These are phyloP conservation scores for Trichothecium roseum DNA, from an alignment of 2,329 filamentous ascomycete genomes.

Conservation along the genomic window DNA sequence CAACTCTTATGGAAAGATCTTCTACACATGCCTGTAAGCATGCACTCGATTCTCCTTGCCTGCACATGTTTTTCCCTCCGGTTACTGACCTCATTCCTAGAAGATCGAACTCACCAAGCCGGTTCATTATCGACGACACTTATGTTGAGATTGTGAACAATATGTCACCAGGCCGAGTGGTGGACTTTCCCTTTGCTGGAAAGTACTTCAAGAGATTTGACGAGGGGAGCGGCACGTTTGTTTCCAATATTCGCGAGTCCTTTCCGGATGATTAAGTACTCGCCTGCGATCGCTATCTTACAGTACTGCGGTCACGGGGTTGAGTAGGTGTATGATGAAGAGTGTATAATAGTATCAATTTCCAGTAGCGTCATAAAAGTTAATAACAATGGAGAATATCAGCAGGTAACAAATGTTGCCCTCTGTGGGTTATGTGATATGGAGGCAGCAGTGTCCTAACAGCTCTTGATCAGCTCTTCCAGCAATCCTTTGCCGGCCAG, in stretches of 20 bases:
- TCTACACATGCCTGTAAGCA: constrained; percentile 13
- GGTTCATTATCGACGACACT: constrained; percentile 47
- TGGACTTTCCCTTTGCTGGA: constrained; percentile 58
- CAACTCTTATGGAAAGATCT: no score
- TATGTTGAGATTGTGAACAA: constrained; percentile 59
- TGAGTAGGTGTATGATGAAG: not conserved
- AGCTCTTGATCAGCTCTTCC: constrained; percentile 23
- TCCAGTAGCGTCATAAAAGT: no score
- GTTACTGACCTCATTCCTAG: no score
- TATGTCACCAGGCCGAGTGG: constrained; percentile 26
- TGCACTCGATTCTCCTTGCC: constrained; percentile 14
- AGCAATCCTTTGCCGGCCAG: constrained; percentile 58
- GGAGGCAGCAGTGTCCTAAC: no score
- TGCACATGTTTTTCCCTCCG: no score
- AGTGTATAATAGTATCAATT: not conserved
- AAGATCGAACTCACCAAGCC: constrained; percentile 14
- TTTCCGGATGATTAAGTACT: constrained; percentile 68
- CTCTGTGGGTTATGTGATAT: no score
- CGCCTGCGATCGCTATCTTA: not conserved
- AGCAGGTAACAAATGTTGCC: no score
- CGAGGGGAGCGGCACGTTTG: constrained; percentile 51
- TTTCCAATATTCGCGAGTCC: constrained; percentile 71
- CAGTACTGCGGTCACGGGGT: not conserved
- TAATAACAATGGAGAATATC: no score
- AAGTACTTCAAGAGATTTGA: constrained; percentile 88